Evolutionary conservation across 257 asterid genomes (phyloP).

Genomic region (Parsonsia alboflavescens): DNA sequence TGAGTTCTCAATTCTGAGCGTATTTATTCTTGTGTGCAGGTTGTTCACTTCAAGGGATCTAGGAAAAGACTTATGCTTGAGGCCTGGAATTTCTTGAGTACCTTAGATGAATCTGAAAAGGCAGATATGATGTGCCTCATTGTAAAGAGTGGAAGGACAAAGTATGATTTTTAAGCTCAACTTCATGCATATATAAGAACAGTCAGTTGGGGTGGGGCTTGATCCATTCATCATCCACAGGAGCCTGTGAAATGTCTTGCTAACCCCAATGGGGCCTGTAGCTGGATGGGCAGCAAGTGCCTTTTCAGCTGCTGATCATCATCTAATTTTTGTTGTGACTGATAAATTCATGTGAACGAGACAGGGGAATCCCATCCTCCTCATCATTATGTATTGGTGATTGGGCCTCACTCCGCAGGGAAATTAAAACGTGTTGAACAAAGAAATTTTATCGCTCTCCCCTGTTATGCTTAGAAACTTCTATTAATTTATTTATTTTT

Average conservation of each 20-base stretch:
- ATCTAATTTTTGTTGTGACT: not conserved
- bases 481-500: no score
- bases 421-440: not conserved
- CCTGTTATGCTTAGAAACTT: no score
- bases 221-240: not conserved
- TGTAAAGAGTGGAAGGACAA: constrained; percentile 81
- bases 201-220: not conserved
- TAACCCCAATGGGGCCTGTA: not conserved
- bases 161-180: constrained; percentile 63
- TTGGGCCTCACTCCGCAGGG: not conserved
- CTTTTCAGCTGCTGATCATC: not conserved
- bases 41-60: constrained; percentile 95
- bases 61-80: constrained; percentile 93
- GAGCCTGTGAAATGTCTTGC: not conserved
- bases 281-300: not conserved
- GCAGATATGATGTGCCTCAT: constrained; percentile 86
- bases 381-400: not conserved
- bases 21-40: constrained; percentile 39
- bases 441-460: not conserved
- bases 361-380: not conserved
- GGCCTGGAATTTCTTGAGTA: constrained; percentile 67
- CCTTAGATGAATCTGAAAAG: constrained; percentile 38
- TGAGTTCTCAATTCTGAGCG: not conserved
- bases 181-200: not conserved
- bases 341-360: not conserved